Evolutionary conservation across 1,139 yeast species (phyloP).

Genomic region (Hyphopichia burtonii): DNA sequence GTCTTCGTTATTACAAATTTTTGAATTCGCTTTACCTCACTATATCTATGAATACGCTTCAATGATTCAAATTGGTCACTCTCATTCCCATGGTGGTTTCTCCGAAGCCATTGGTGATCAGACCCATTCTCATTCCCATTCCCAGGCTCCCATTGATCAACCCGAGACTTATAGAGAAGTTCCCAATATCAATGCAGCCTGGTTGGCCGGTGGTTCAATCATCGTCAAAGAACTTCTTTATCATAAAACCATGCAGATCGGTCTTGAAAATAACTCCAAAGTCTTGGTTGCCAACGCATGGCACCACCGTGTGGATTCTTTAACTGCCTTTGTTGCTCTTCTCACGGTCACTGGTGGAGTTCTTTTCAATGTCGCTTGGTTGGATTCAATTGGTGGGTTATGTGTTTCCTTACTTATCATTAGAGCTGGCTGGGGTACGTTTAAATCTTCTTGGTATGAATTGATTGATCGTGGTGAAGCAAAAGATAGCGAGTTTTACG

Average conservation of each 20-base stretch:
- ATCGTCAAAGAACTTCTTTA: constrained; percentile 83
- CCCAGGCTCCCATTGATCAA: background rate
- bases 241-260: constrained; percentile 77
- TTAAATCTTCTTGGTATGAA: constrained; percentile 68
- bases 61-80: constrained; percentile 52
- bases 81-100: constrained; percentile 41
- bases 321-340: constrained; percentile 89
- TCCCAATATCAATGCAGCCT: constrained; percentile 87
- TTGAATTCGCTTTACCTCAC: constrained; percentile 67
- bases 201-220: constrained; percentile 91
- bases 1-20: constrained; percentile 70
- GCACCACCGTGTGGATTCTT: constrained; percentile 96
- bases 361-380: constrained; percentile 71
- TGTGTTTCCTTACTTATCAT: constrained; percentile 79
- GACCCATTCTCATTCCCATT: constrained; percentile 18
- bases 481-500: constrained; percentile 27
- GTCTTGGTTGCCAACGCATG: constrained; percentile 96
- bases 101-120: constrained; percentile 15
- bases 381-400: constrained; percentile 90
- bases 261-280: constrained; percentile 73
- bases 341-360: constrained; percentile 86
- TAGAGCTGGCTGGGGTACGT: constrained; percentile 80
- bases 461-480: constrained; percentile 60
- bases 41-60: constrained; percentile 40
- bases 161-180: constrained; percentile 26